Evolutionary conservation across 257 asterid species (phyloP), one percentile per base, ranked within the genome.

Genomic region (Solanum habrochaites): DNA sequence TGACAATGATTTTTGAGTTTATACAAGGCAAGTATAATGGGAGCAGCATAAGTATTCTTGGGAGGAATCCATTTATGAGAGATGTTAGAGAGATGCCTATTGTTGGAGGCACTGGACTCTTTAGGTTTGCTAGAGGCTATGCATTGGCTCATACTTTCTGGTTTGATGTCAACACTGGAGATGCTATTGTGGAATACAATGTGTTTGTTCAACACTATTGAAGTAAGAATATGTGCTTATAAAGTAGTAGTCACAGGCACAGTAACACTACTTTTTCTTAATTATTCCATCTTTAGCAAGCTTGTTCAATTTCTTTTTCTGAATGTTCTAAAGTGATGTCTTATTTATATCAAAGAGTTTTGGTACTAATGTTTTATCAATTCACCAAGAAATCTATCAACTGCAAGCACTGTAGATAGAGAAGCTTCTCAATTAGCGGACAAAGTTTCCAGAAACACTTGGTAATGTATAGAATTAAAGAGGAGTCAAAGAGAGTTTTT

Each of bases 121-220:
- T 94, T 83, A 90, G 96, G 39, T 91, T 95, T 60, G 93, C 91
- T 6, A 91, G 95, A 42, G 97, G 95, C 11, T 92, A 91, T 78
- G 95, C 92, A 8, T 58, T 91, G 88, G 98, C 95, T 0, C 93
- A 92, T 86, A 91, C 94, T 5, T 16, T 58, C 18, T 35, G 13
- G 35, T 91, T 39, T 72, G 83, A 74, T 69, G 18, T 47, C 2
- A 71, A n/a, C 23, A 85, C 92, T 18, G 95, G 93, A 43, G 91
- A 92, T 92, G 97, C 95, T 73, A 92, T 87, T 52, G 96, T 93
- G 32, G 96, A 95, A 80, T 94, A 94, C 72, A 87, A 95, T 86
- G 92, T 93, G 82, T 93, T 85, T 89, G 91, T 93, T 11, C 88
- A 83, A 90, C 94, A 93, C 37, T 77, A 47, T 45, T 92, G 88